These are phyloP conservation scores for Talaromyces nanjingensis DNA, from an alignment of 495 filamentous ascomycete genomes.

Conservation along the genomic window DNA sequence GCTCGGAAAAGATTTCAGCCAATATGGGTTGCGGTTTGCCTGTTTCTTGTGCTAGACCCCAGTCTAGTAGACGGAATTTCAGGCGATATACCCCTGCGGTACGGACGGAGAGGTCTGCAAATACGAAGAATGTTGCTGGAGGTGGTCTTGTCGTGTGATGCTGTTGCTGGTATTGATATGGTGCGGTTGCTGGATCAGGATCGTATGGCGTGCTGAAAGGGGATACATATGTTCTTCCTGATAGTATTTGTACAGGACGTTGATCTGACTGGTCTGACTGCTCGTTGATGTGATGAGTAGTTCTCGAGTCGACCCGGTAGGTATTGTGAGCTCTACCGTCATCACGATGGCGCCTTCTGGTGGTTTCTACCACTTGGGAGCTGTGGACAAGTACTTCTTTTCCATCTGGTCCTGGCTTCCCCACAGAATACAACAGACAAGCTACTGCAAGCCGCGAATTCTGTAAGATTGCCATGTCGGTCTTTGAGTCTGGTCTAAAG, in stretches of 20 bases:
- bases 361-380: conserved; percentile 4
- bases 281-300: conserved; percentile 16
- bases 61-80: conserved; percentile 79
- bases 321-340: neutral
- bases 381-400: conserved; percentile 11
- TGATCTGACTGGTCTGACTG: conserved; percentile 16
- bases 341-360: neutral
- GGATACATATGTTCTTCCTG: conserved; percentile 56
- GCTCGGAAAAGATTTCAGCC: conserved; percentile 62
- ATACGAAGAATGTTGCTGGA: conserved; percentile 72
- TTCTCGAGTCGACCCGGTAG: neutral
- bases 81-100: conserved; percentile 78
- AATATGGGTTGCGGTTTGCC: conserved; percentile 57
- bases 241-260: conserved; percentile 31
- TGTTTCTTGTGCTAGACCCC: conserved; percentile 38
- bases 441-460: conserved; percentile 78
- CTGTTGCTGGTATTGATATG: conserved; percentile 35
- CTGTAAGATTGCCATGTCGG: conserved; percentile 54
- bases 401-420: conserved; percentile 12
- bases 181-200: conserved; percentile 10
- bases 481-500: conserved; percentile 41
- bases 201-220: conserved; percentile 37
- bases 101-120: conserved; percentile 87
- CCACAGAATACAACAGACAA: conserved; percentile 56
- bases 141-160: neutral